phyloP scores from a whole-genome alignment of 1,284 basidiomycete genomes.

The Rhodotorula sp. region DNA sequence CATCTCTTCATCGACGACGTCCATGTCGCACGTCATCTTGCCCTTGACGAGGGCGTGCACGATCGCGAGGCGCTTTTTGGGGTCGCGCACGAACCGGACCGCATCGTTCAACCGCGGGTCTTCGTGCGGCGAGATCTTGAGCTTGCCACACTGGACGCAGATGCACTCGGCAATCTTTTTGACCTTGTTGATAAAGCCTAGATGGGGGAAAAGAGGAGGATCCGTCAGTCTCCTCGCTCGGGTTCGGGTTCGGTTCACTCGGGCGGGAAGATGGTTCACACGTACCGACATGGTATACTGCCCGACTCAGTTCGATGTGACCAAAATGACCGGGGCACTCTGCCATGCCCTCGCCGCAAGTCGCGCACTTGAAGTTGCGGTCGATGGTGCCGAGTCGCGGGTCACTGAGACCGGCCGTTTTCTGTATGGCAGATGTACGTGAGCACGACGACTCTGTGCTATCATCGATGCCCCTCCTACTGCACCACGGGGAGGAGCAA shows the following conservation, averaged over 20 bases:
- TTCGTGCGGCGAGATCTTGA: constrained; percentile 67
- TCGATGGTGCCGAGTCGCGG: constrained; percentile 97
- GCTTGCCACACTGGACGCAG: constrained; percentile 96
- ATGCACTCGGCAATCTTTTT: constrained; percentile 99
- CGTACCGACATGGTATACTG: constrained; percentile 91
- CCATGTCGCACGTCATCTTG: constrained; percentile 80
- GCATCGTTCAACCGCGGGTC: constrained; percentile 42
- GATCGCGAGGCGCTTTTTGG: constrained; percentile 61
- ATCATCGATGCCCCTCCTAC: constrained; percentile 5
- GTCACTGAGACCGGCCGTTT: constrained; percentile 92
- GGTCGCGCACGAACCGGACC: constrained; percentile 43
- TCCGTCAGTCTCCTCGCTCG: not conserved
- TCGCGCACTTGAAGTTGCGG: constrained; percentile 99
- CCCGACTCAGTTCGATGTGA: constrained; percentile 93
- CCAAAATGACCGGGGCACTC: constrained; percentile 99
- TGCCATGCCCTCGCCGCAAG: constrained; percentile 97
- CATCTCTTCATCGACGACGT: constrained; percentile 61
- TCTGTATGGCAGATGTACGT: constrained; percentile 61
- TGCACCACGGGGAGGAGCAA: too few relatives aligned
- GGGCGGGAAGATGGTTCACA: fast-evolving
- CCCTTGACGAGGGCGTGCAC: constrained; percentile 85
- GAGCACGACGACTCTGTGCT: not conserved
- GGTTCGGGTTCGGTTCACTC: not conserved
- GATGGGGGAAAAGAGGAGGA: too few relatives aligned
- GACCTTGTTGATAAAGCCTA: constrained; percentile 96